Evolutionary conservation across 2,329 filamentous ascomycete genomes (phyloP), one percentile per base, ranked within the genome.

Genomic region (Zelopaecilomyces penicillatus): DNA sequence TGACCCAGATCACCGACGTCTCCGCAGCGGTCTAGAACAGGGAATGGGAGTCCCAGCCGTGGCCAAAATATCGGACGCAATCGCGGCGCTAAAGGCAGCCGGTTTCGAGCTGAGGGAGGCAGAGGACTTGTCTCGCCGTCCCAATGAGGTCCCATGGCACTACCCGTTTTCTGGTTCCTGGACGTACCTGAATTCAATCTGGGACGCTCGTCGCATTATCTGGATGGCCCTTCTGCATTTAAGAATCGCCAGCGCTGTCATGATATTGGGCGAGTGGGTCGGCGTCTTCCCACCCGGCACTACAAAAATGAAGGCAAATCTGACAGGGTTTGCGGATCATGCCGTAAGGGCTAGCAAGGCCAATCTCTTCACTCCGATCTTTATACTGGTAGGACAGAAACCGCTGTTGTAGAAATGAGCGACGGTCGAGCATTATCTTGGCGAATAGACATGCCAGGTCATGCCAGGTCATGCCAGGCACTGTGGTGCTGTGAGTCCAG

Each of bases 31-130:
- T 52, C 95, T 95, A 52, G 90, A 95, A 73, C 81, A 87, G 62
- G 89, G 90, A 59, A 82, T 95, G 61, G 89, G 90, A 54, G 95
- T 95, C 61, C 86, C 87, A 52, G 93, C 95, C 70, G 95, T 95
- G 88, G 85, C 90, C 65, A 85, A 77, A 64, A 76, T 91, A 47
- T 79, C 81, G 1, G 87, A 93, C 50, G 89, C 82, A 37, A 60
- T 94, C n/a, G 70, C 74, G 27, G 90, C 90, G 41, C 87, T 96
- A 67, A 80, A 89, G 69, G 75, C 78, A 28, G 87, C 87, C 9
- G 90, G 90, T 5, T 95, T 96, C 62, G 78, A 86, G 51, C 66
- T 95, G 31, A 69, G 86, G 54, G 41, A 52, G 7, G 43, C 58
- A 31, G 56, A 61, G 19, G 58, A 93, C 65, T 65, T 91, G 45